Base-by-base conservation (phyloP, 2,329 filamentous ascomycete species). In the Elsinoe necatrix region DNA sequence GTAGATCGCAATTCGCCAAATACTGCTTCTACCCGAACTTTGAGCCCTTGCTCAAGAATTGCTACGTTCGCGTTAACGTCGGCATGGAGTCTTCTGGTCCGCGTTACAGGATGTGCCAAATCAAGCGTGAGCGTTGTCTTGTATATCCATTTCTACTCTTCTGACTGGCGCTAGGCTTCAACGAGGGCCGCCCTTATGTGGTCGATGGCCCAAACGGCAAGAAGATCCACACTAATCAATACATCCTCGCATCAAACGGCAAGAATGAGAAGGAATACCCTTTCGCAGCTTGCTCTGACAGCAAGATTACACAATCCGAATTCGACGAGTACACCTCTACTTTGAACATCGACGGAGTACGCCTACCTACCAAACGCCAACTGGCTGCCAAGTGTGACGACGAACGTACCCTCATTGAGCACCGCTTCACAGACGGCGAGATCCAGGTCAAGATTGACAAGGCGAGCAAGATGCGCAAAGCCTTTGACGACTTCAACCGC, bases 1-100 rank as follows among this genome's bases (percentile, higher is more conserved):
- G 91, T 51, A 83, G 93, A 60, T 86, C 82, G 63, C 87, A 90
- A 66, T 95, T 98, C 69, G 86, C 87, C 5, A 84, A 92, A 66
- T 86, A 95, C 56, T 96, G 90, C 77, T 95, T 95, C 74, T 92
- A 91, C 63, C 93, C 93, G 9, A 85, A 85, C 3, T 96, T 98
- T 63, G 87, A 95, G 57, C 75, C 86, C 7, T 80, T 86, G 27
- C 87, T 96, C 65, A 82, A 78, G 14, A 89, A 89, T 54, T 95
- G 90, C 70, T 98, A 87, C 68, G 85, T 86, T 35, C 87, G 93
- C 54, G 83, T 97, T 62, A 87, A 85, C 60, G 82, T 96, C 57
- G 92, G 91, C 0, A 80, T 81, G 9, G 64, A 66, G 45, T 87
- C 81, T 3, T 85, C 86, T 2, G 76, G 84, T 58, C 86, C 87